Base-by-base conservation (phyloP, 441 rosid genomes). In the Kokia cookei region DNA sequence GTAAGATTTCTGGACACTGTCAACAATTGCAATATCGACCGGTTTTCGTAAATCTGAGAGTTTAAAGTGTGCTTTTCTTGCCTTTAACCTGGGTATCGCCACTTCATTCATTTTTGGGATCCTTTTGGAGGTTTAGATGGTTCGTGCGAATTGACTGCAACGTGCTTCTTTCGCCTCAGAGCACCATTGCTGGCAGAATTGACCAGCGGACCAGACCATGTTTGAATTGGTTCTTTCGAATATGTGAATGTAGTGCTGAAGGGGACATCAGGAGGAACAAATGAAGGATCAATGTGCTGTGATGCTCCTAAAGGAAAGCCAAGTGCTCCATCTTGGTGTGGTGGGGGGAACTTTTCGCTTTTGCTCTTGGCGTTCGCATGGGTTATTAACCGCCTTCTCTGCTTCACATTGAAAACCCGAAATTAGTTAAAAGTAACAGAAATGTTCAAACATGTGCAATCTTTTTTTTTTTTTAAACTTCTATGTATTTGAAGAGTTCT, bases 271-370 rank as follows among this genome's bases (percentile, higher is more conserved):
- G 90, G 35, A 48, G 96, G 95, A 69, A 87, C 81, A 29, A 73
- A 77, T 2, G 90, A 78, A 60, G 92, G 96, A 79, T 94, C 97
- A 4, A 94, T 77, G 65, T 93, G 90, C 74, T 87, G 91, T 11
- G 97, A 93, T 68, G 90, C 81, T 73, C 99, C 98, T 66, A 95
- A 77, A 5, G 90, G 97, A 79, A 82, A 91, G 69, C 98, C 98
- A 7, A 95, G 88, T 0, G 93, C 78, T 40, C 98, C 97, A n/a
- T 93, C 99, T 77, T 95, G 97, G 83, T 93, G 99, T 0, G 97
- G 99, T 9, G 99, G 98, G 54, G 99, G 99, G 74, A 95, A 95
- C 83, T 93, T 95, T 79, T 95, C 99, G 4, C 99, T 95, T 87
- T 95, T 93, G 93, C 99, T 93, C 90, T 95, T 95, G 2, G 99